Evolutionary conservation across 768 basidiomycete species (phyloP), one percentile per base, ranked within the genome.

Genomic region (Trametes punicea): DNA sequence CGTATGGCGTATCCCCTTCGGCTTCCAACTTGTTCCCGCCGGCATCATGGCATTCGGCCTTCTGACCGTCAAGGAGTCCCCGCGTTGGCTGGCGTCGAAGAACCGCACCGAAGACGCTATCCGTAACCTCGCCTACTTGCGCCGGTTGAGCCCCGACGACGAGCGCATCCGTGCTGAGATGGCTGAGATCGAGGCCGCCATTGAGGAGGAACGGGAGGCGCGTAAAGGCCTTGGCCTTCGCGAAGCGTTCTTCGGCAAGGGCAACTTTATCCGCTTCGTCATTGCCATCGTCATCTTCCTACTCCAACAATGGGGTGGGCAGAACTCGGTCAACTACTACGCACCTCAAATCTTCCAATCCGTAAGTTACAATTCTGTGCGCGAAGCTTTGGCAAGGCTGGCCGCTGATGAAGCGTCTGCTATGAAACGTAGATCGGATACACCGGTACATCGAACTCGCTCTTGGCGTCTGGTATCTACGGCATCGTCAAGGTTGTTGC

Each of bases 231-330:
- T 90, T 9, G 85, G 87, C 1, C 60, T 78, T 56, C 54, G 59
- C 50, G 85, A 90, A 62, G 88, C 88, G 2, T 87, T 92, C 73
- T 74, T 89, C 34, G 86, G 86, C 18, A 88, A 88, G 66, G 92
- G 93, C 44, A 93, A 93, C 72, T 79, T 83, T 42, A 73, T 85
- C 57, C 85, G 93, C 21, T 93, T 94, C 74, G 73, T 87, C n/a
- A 91, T 94, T 63, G 91, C 92, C 1, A 84, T 90, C 62, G 69
- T 79, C 25, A 88, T 91, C 58, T 91, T 92, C 74, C 67, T 88
- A 57, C 73, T 91, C 7, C 91, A 93, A 62, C 89, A 93, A 66
- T 91, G 85, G 85, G 79, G 81, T 45, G 92, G 92, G 1, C 91
- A 93, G 67, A 90, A 93, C 71, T 85, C 86, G 0, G 86, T 93